A percentile compares a stretch with the other conserved stretches of the same genome.
These are phyloP conservation scores for Brassica carinata DNA, from an alignment of 345 rosid genomes.

Conservation along the genomic window DNA sequence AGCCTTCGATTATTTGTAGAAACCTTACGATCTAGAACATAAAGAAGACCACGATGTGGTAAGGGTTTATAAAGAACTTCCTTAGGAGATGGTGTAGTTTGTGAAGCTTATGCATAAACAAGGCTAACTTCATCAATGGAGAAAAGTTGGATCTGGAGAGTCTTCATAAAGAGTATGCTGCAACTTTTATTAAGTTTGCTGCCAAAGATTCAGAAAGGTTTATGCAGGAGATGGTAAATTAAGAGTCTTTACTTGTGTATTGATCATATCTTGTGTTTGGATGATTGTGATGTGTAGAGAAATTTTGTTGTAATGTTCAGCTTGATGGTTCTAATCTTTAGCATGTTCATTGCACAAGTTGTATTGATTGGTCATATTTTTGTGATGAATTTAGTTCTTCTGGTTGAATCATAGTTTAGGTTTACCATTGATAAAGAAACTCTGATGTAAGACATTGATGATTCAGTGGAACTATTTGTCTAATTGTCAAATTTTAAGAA, in stretches of 20 bases:
- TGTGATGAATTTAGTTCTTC: conserved; percentile 12
- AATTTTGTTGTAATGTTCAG: background rate
- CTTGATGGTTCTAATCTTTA: conserved; percentile 7
- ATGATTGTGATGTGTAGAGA: background rate
- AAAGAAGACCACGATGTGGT: conserved; percentile 13
- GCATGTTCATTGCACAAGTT: background rate
- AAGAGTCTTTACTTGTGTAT: conserved; percentile 30
- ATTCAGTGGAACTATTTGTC: background rate
- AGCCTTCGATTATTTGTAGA: conserved; percentile 24
- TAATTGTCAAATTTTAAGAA: background rate
- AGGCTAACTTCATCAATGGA: too few species aligned
- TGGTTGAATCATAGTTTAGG: background rate
- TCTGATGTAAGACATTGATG: background rate
- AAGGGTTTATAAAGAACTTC: conserved; percentile 51
- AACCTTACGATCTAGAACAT: conserved; percentile 3
- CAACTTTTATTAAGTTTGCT: conserved; percentile 58
- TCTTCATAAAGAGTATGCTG: conserved; percentile 56
- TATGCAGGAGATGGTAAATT: conserved; percentile 77
- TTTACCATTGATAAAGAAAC: background rate
- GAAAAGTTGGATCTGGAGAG: conserved; percentile 48
- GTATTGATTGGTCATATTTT: background rate
- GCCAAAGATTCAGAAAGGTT: conserved; percentile 60
- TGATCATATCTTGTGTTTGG: background rate
- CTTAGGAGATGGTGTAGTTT: background rate
- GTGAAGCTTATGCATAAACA: background rate